Conservation (phyloP, 768 basidiomycete genomes). For the Rhizopogon salebrosus region DNA sequence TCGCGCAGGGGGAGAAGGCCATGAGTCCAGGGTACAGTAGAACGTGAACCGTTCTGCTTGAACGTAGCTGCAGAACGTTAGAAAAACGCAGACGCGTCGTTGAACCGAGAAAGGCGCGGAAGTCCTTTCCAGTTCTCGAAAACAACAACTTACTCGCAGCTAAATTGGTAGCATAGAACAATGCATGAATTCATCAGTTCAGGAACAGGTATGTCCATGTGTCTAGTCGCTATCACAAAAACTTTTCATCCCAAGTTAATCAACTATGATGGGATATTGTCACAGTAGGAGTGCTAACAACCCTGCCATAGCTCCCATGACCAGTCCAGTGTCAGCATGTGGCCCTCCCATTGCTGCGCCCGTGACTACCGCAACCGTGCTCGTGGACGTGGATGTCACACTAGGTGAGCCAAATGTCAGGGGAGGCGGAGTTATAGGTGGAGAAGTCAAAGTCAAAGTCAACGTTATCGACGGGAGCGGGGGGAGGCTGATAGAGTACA, state of each 20-base stretch:
- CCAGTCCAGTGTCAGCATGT: not conserved
- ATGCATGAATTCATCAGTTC: not conserved
- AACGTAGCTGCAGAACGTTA: no score
- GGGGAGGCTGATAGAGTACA: not conserved
- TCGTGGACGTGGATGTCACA: not conserved
- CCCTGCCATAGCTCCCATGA: slow-evolving; percentile 3
- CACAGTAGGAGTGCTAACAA: not conserved
- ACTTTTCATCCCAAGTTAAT: not conserved
- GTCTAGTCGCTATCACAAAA: no score
- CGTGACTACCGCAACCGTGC: not conserved
- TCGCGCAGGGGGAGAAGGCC: no score
- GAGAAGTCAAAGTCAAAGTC: not conserved
- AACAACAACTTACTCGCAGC: not conserved
- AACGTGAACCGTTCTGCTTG: no score
- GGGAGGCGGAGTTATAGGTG: not conserved
- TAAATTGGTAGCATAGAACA: not conserved
- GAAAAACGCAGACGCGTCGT: no score
- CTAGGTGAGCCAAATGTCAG: not conserved
- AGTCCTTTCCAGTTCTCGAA: not conserved
- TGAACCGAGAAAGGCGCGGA: no score
- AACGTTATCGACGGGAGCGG: not conserved
- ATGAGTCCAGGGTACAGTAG: no score
- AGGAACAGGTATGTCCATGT: no score
- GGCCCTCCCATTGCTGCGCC: not conserved
- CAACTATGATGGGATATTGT: not conserved